Base-by-base conservation (phyloP, 208 protist genomes). In the Wallacemonas sp. region DNA sequence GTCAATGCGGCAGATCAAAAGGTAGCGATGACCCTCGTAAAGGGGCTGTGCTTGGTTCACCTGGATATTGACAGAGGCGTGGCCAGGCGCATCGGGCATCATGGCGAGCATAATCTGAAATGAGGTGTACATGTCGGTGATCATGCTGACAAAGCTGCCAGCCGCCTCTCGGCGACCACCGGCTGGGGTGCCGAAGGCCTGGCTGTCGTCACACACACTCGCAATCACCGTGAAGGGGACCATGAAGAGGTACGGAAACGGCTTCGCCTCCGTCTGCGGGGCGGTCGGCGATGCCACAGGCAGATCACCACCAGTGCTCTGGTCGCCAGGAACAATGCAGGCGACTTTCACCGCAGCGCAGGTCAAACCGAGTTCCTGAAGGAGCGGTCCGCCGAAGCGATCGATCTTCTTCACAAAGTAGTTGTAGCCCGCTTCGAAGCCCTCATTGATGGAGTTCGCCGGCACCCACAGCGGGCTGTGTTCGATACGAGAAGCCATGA, bases 51-150 rank as follows among this genome's bases (percentile, higher is more conserved):
- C 48, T 27, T 67, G 64, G 53, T 83, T 83, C 19, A 71, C 53
- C 62, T 83, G 73, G 26, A 87, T 81, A 13, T 61, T 77, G 5
- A 87, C 58, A 19, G 72, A 80, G 1, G 78, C 77, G 63, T 83
- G 81, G 2, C 73, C 73, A 21, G 57, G 44, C 22, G 13, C 52
- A 19, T 65, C 13, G 12, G 76, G 73, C 39, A 74, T 46, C 21
- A 52, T 27, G 1, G 73, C 71, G 36, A 81, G 52, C 61, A 69
- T 64, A 22, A 66, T 34, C 15, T 76, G 70, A 19, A 76, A 52
- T 27, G 70, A 76, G 9, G 70, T 76, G 52, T 64, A 41, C 70
- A 71, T 76, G 52, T 76, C 70, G 12, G 63, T 62, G 19, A 76
- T 9, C 19, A 68, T 57, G 30, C 50, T 57, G 15, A 57, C 30